A percentile compares a stretch with the other conserved stretches of the same genome.
These are phyloP conservation scores for Dimocarpus longan DNA, from an alignment of 345 rosid species.

Conservation along the genomic window DNA sequence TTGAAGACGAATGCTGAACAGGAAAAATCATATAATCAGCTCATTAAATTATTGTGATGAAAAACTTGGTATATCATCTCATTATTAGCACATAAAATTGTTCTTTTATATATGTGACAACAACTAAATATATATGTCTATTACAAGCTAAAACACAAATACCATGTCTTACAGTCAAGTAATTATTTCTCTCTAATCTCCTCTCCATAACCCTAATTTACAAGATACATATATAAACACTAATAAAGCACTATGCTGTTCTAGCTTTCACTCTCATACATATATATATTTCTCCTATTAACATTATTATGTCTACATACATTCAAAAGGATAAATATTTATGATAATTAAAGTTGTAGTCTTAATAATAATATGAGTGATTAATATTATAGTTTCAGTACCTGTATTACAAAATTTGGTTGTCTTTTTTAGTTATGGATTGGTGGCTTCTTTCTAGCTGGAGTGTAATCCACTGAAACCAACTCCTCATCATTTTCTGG, in stretches of 20 bases:
- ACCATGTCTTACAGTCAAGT: not conserved
- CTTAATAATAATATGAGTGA: not conserved
- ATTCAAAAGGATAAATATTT: too few relatives aligned
- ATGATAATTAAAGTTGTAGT: too few relatives aligned
- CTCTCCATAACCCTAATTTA: not conserved
- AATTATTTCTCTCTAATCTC: too few relatives aligned
- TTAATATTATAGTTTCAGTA: not conserved
- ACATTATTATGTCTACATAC: not conserved
- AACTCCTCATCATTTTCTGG: slow-evolving; percentile 32
- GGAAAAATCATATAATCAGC: not conserved
- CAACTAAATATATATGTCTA: not conserved
- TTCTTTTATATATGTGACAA: too few relatives aligned
- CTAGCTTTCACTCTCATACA: not conserved
- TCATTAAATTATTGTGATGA: too few relatives aligned
- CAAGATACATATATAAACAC: not conserved
- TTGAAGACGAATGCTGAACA: not conserved
- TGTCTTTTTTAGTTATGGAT: slow-evolving; percentile 50
- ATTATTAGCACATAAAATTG: too few relatives aligned
- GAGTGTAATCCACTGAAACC: slow-evolving; percentile 54
- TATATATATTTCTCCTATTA: not conserved
- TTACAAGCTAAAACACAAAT: not conserved
- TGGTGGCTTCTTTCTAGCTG: slow-evolving; percentile 63
- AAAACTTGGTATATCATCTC: too few relatives aligned
- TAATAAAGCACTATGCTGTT: too few relatives aligned
- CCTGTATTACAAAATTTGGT: slow-evolving; percentile 11